A percentile compares a stretch with the other conserved stretches of the same genome.
phyloP scores from a whole-genome alignment of 108 stramenopile genomes.

The Hondaea fermentalgiana region DNA sequence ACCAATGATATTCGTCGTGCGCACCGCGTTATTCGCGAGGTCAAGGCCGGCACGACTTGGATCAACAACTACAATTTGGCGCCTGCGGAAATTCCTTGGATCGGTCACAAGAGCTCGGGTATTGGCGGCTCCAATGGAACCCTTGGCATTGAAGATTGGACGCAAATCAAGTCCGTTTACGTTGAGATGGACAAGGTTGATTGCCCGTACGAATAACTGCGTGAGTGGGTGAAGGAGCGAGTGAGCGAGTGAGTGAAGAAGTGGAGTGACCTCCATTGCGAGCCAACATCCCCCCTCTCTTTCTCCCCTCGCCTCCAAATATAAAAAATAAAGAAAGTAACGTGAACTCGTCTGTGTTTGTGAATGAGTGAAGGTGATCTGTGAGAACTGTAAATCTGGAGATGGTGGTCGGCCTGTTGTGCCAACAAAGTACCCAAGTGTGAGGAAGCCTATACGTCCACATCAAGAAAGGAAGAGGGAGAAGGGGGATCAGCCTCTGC shows the following conservation, averaged over 20 bases:
- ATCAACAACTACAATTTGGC: conserved; percentile 61
- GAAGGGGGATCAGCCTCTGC: too few species aligned
- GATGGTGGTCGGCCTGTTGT: too few species aligned
- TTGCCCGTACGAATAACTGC: not conserved
- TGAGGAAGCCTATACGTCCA: too few species aligned
- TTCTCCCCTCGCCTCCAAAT: not conserved
- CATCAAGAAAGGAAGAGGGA: too few species aligned
- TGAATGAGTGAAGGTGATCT: too few species aligned
- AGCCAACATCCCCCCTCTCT: not conserved
- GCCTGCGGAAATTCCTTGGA: conserved; percentile 44
- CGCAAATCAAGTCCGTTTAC: conserved; percentile 43
- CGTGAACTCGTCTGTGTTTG: too few species aligned
- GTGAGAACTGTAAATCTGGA: too few species aligned
- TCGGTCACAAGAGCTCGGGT: conserved; percentile 43
- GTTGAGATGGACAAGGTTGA: conserved; percentile 27
- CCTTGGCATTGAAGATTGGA: conserved; percentile 38
- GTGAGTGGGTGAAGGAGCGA: not conserved
- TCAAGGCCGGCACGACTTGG: conserved; percentile 64
- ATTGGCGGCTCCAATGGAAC: conserved; percentile 34
- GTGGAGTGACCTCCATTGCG: not conserved
- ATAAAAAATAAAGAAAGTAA: too few species aligned
- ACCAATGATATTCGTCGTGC: conserved; percentile 21
- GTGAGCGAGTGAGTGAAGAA: too few species aligned
- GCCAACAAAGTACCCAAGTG: too few species aligned
- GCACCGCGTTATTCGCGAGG: conserved; percentile 36